Evolutionary conservation across 2,329 filamentous ascomycete genomes (phyloP).

Genomic region (Aspergillus neotritici): DNA sequence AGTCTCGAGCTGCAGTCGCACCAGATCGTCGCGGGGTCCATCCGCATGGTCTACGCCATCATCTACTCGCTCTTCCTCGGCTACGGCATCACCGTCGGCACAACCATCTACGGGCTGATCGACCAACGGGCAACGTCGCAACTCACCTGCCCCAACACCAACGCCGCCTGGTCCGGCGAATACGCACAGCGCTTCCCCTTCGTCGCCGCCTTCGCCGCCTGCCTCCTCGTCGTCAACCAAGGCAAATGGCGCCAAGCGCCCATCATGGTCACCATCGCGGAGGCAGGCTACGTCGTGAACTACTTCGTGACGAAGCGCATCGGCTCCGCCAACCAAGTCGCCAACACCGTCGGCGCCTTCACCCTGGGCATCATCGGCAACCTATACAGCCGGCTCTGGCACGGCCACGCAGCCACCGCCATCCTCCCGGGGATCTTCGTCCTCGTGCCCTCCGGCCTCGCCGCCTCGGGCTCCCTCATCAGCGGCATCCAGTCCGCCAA

Average conservation of each 20-base stretch:
- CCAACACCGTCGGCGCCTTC: slow-evolving; percentile 71
- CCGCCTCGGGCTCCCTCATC: slow-evolving; percentile 53
- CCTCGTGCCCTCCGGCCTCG: slow-evolving; percentile 56
- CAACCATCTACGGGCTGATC: slow-evolving; percentile 58
- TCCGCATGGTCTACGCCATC: slow-evolving; percentile 68
- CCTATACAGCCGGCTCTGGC: slow-evolving; percentile 64
- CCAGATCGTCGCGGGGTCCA: slow-evolving; percentile 64
- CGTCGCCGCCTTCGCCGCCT: slow-evolving; percentile 66
- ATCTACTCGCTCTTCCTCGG: slow-evolving; percentile 68
- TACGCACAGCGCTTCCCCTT: slow-evolving; percentile 60
- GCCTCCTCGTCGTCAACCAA: slow-evolving; percentile 73
- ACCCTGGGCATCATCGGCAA: slow-evolving; percentile 73
- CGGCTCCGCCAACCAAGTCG: slow-evolving; percentile 64
- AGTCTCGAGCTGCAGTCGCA: slow-evolving; percentile 64
- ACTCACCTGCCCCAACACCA: slow-evolving; percentile 40
- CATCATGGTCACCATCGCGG: slow-evolving; percentile 67
- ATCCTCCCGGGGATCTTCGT: slow-evolving; percentile 83
- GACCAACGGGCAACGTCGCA: slow-evolving; percentile 50
- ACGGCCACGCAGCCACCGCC: slow-evolving; percentile 74
- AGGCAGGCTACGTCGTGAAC: slow-evolving; percentile 70
- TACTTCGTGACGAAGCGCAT: slow-evolving; percentile 66
- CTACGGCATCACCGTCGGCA: slow-evolving; percentile 65
- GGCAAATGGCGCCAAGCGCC: slow-evolving; percentile 74
- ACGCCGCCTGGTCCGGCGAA: slow-evolving; percentile 44
- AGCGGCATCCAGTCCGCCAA: slow-evolving; percentile 53